phyloP scores from a whole-genome alignment of 305 asterid genomes.

The Salvia sclarea region DNA sequence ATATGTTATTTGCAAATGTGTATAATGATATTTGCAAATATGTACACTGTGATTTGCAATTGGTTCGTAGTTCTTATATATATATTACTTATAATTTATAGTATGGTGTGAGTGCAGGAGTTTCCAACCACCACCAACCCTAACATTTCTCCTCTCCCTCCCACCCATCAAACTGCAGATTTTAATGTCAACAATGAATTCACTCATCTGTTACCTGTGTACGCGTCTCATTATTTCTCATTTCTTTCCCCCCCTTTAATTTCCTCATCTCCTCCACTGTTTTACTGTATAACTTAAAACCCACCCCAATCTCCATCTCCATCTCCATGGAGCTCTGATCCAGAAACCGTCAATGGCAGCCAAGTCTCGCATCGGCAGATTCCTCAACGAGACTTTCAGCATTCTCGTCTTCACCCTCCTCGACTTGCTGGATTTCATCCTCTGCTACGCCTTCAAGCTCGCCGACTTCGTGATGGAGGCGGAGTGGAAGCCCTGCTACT shows the following conservation, averaged over 20 bases:
- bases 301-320: no score
- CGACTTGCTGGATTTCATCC: slow-evolving; percentile 61
- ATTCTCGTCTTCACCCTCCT: slow-evolving; percentile 53
- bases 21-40: no score
- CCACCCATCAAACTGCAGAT: slow-evolving; percentile 47
- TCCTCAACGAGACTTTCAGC: slow-evolving; percentile 56
- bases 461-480: slow-evolving; percentile 67
- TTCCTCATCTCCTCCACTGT: no score
- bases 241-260: slow-evolving; percentile 15
- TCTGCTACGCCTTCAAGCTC: slow-evolving; percentile 61
- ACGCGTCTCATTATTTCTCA: slow-evolving; percentile 39
- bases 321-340: background rate
- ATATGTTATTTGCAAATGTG: no score
- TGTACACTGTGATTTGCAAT: no score
- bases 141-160: slow-evolving; percentile 32
- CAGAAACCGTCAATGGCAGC: slow-evolving; percentile 32
- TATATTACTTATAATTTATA: no score
- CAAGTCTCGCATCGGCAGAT: slow-evolving; percentile 38
- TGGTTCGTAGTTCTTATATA: no score
- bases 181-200: slow-evolving; percentile 56
- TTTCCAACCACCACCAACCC: slow-evolving; percentile 75
- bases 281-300: no score
- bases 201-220: slow-evolving; percentile 54
- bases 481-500: slow-evolving; percentile 83
- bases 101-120: slow-evolving; percentile 19